Evolutionary conservation across 163 green algal genomes (phyloP), one percentile per base, ranked within the genome.

Genomic region (Chloromonas sp.): DNA sequence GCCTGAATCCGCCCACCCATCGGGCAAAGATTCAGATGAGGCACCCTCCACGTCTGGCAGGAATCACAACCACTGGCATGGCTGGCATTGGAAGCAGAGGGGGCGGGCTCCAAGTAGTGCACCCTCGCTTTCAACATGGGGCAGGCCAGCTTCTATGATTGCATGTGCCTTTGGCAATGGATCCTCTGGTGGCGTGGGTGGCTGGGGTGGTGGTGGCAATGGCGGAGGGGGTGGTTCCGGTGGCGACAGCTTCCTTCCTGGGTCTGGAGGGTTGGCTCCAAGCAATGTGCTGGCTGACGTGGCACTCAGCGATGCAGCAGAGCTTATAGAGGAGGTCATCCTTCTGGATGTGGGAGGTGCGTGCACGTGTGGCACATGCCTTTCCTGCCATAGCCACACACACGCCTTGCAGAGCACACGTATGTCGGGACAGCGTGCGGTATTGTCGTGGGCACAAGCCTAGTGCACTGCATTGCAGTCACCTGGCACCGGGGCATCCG

Each of bases 291-390:
- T 92, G 0, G 86, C 81, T 1, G 91, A 92, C 62, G 61, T 92
- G 15, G 87, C 87, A 0, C 84, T 88, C 66, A 87, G 84, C 60
- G 89, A 89, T 0, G 79, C 79, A 71, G 36, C 61, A n/a, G 91
- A 94, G 3, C 81, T 91, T 2, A 84, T 91, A n/a, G 92, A 95
- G 84, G 90, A 95, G 78, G 89, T 96, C 0, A 87, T 98, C 0
- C 87, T 97, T 58, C 87, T 98, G 62, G 95, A 98, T 80, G 94
- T 98, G 0, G 87, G 86, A 89, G 93, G 93, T 95, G 82, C n/a
- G 91, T 71, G 66, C 0, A n/a, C 36, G 36, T 36, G 71, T 14
- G 58, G 3, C 57, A 58, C 8, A 58, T 5, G 15, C 1, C 71
- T 14, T 8, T 15, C 36, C 71, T 82, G 61, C 70, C 70, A 61